A percentile compares a stretch with the other conserved stretches of the same genome.
These are phyloP conservation scores for Vanderwaltozyma tropicalis DNA, from an alignment of 805 yeast genomes.

Conservation along the genomic window DNA sequence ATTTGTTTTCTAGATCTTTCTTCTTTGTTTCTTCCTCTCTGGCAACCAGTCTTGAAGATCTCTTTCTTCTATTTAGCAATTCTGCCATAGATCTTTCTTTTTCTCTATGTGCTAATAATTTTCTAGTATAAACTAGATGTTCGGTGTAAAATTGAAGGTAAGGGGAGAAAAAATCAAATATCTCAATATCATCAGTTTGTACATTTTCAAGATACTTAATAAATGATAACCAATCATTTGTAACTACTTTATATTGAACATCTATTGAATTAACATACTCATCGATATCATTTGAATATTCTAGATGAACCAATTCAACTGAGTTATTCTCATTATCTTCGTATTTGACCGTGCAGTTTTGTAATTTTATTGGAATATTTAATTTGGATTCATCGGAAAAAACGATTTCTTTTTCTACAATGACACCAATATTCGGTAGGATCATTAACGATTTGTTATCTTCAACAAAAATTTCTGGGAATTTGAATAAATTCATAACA, in stretches of 20 bases:
- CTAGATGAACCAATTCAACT: conserved; percentile 20
- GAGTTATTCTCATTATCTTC: conserved; percentile 9
- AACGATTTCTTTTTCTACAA: conserved; percentile 11
- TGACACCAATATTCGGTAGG: conserved; percentile 18
- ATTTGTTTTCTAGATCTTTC: conserved; percentile 34
- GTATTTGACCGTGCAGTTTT: conserved; percentile 21
- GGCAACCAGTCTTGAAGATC: conserved; percentile 65
- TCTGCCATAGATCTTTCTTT: conserved; percentile 56
- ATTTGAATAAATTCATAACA: conserved; percentile 13
- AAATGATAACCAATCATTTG: conserved; percentile 21
- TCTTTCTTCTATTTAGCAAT: conserved; percentile 55
- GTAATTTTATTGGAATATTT: conserved; percentile 20
- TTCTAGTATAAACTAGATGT: conserved; percentile 20
- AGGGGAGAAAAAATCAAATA: conserved; percentile 5
- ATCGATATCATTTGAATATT: conserved; percentile 24
- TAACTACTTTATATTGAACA: conserved; percentile 14
- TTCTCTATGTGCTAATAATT: conserved; percentile 34
- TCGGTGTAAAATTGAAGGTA: conserved; percentile 14
- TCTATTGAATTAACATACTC: conserved; percentile 18
- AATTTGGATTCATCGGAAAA: conserved; percentile 3
- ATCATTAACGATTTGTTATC: conserved; percentile 12
- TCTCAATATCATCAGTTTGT: conserved; percentile 6
- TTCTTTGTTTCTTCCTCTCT: conserved; percentile 47
- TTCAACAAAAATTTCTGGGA: conserved; percentile 12
- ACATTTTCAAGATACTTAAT: conserved; percentile 8